Conservation (phyloP, 2,329 filamentous ascomycete species). For the Aspergillus transmontanensis region DNA sequence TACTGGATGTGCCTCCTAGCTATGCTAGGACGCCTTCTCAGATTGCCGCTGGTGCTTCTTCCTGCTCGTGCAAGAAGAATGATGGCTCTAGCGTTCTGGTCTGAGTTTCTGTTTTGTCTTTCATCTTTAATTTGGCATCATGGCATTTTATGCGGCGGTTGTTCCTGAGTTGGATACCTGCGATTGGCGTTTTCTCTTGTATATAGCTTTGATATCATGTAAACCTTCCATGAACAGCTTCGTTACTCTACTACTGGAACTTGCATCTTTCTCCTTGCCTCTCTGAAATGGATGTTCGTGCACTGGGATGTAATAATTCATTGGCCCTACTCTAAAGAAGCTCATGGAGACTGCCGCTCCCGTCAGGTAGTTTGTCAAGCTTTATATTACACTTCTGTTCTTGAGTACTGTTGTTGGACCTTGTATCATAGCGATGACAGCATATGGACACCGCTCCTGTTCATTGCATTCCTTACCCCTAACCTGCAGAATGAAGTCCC, state of each 20-base stretch:
- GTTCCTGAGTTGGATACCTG: neutral
- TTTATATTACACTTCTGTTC: no score
- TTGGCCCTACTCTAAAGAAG: no score
- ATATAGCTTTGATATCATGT: neutral
- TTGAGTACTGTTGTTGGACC: no score
- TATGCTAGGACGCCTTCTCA: constrained; percentile 74
- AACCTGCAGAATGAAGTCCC: no score
- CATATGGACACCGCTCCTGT: no score
- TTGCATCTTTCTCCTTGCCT: neutral
- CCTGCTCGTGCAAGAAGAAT: constrained; percentile 39
- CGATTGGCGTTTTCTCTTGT: neutral
- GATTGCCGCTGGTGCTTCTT: constrained; percentile 50
- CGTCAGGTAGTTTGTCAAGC: no score
- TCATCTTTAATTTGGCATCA: neutral
- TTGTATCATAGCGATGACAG: no score
- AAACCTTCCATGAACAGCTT: neutral
- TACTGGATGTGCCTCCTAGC: constrained; percentile 76
- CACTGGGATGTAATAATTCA: no score
- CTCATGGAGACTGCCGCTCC: no score
- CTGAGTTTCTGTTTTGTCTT: constrained; percentile 18
- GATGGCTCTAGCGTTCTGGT: constrained; percentile 44
- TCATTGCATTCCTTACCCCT: no score
- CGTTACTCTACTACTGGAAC: neutral
- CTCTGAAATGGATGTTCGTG: neutral
- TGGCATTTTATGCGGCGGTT: neutral